These are phyloP conservation scores for Trichophyton rubrum DNA, from an alignment of 2,329 filamentous ascomycete genomes.

Conservation along the genomic window DNA sequence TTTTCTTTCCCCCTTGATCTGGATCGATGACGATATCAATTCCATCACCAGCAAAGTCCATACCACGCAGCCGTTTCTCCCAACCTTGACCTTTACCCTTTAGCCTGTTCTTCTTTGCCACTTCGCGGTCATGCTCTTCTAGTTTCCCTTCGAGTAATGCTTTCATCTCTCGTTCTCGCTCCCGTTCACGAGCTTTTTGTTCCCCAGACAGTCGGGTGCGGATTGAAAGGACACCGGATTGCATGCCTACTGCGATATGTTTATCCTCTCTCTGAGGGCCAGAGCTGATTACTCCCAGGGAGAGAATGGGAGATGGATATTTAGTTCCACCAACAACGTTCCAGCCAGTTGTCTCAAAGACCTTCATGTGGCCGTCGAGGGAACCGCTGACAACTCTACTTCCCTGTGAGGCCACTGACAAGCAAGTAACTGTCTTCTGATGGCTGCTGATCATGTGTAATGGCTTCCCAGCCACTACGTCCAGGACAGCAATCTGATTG, in stretches of 20 bases:
- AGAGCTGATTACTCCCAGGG: conserved; percentile 61
- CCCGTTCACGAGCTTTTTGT: conserved; percentile 62
- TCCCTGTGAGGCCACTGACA: conserved; percentile 69
- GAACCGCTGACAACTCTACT: conserved; percentile 74
- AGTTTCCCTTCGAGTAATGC: conserved; percentile 66
- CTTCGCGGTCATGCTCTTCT: conserved; percentile 61
- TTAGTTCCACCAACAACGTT: conserved; percentile 92
- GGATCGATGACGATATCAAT: conserved; percentile 80
- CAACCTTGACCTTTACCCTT: conserved; percentile 45
- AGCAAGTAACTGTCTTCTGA: conserved; percentile 89
- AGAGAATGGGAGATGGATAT: conserved; percentile 82
- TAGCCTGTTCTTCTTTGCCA: conserved; percentile 56
- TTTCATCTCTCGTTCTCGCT: conserved; percentile 74
- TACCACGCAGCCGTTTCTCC: conserved; percentile 52
- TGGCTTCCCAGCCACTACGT: conserved; percentile 81
- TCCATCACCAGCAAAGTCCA: conserved; percentile 72
- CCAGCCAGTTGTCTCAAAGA: conserved; percentile 89
- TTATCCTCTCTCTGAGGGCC: conserved; percentile 66
- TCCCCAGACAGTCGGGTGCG: conserved; percentile 76
- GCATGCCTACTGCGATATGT: conserved; percentile 89
- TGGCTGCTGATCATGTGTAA: conserved; percentile 82
- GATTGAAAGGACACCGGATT: conserved; percentile 81
- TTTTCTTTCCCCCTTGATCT: conserved; percentile 46
- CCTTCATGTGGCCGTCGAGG: conserved; percentile 90
- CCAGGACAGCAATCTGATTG: conserved; percentile 78